A percentile compares a stretch with the other conserved stretches of the same genome.
phyloP scores from a whole-genome alignment of 108 stramenopile species.

The Poteriospumella lacustris region DNA sequence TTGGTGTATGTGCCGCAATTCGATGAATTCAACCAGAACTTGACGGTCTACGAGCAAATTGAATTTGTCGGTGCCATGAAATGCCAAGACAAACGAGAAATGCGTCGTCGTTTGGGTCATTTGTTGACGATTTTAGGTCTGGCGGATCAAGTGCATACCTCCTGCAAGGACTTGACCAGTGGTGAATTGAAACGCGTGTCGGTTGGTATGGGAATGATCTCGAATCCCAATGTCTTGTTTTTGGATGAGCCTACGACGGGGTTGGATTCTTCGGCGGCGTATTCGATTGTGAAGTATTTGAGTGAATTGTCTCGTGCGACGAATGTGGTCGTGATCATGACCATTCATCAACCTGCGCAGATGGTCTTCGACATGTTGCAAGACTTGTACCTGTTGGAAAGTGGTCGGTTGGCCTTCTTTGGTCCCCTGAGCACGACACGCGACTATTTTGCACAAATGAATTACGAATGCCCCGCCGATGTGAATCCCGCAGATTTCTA shows the following conservation, averaged over 20 bases:
- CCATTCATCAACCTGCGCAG: slow-evolving; percentile 41
- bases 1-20: slow-evolving; percentile 45
- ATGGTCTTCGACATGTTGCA: slow-evolving; percentile 38
- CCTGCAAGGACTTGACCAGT: slow-evolving; percentile 21
- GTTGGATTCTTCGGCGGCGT: slow-evolving; percentile 36
- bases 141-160: slow-evolving; percentile 23
- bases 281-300: slow-evolving; percentile 40
- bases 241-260: slow-evolving; percentile 44
- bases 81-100: not conserved
- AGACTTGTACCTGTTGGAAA: slow-evolving; percentile 41
- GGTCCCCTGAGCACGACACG: slow-evolving; percentile 16
- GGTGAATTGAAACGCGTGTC: slow-evolving; percentile 39
- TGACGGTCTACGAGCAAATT: slow-evolving; percentile 34
- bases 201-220: slow-evolving; percentile 44
- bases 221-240: slow-evolving; percentile 31
- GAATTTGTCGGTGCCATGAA: slow-evolving; percentile 29
- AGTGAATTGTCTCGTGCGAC: slow-evolving; percentile 31
- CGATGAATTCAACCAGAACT: slow-evolving; percentile 43
- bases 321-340: slow-evolving; percentile 44
- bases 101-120: not conserved
- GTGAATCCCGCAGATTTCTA: slow-evolving; percentile 37
- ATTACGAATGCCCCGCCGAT: slow-evolving; percentile 12
- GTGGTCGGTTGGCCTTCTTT: slow-evolving; percentile 38
- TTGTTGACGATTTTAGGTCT: slow-evolving; percentile 35
- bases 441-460: slow-evolving; percentile 28